phyloP scores from a whole-genome alignment of 1,284 basidiomycete genomes.

The Fomitopsis schrenkii region DNA sequence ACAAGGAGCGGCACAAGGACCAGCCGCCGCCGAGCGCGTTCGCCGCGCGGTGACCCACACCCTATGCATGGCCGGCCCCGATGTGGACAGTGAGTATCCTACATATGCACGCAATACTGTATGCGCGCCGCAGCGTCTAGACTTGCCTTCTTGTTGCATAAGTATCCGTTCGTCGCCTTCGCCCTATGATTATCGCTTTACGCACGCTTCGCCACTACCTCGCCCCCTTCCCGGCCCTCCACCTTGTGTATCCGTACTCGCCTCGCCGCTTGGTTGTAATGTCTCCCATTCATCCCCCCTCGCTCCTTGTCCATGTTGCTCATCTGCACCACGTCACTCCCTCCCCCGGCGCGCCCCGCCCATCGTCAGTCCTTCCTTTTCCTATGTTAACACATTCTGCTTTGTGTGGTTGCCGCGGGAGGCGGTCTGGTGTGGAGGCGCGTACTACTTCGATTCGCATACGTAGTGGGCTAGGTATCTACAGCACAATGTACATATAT shows the following conservation, averaged over 20 bases:
- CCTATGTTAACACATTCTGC: neutral
- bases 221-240: neutral
- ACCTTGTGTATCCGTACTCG: neutral
- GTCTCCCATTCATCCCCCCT: neutral
- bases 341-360: neutral
- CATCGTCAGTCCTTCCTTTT: neutral
- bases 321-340: neutral
- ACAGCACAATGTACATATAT: constrained; percentile 10
- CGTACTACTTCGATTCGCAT: neutral
- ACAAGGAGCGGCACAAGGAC: constrained; percentile 15
- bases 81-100: neutral
- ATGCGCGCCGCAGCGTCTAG: neutral
- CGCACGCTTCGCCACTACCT: neutral
- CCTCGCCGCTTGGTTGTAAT: neutral
- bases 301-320: too few species aligned
- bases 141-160: neutral
- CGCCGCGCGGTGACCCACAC: neutral
- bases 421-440: neutral
- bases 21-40: constrained; percentile 6
- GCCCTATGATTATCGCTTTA: constrained; percentile 8
- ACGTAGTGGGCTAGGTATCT: constrained; percentile 2
- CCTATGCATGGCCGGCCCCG: neutral
- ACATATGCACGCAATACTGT: neutral
- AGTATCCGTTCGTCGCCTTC: neutral
- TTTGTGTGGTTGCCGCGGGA: neutral